Evolutionary conservation across 176 grass and related monocot genomes (phyloP).

Genomic region (Pharus latifolius): DNA sequence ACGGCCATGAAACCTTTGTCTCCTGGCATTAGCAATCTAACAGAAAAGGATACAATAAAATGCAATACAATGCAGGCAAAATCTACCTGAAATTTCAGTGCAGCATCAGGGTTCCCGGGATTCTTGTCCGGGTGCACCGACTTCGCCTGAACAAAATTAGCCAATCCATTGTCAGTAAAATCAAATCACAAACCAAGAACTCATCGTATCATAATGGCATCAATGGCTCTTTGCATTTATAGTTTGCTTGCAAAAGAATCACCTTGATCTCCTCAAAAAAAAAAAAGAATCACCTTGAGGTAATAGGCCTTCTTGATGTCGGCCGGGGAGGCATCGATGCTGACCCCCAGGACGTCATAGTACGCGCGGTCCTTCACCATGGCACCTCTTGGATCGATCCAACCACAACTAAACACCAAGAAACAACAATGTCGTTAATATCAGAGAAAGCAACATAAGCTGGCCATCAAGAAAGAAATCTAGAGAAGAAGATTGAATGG

Average conservation of each 20-base stretch:
- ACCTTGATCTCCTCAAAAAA: too few relatives aligned
- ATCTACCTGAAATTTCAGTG: slow-evolving; percentile 59
- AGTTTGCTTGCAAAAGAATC: background rate
- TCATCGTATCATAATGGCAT: background rate
- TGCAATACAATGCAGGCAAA: background rate
- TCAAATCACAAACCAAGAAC: background rate
- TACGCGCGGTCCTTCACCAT: slow-evolving; percentile 69
- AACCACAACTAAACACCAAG: background rate
- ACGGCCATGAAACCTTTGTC: background rate
- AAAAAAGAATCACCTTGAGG: slow-evolving; percentile 58
- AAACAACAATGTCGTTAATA: background rate
- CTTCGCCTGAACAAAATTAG: slow-evolving; percentile 49
- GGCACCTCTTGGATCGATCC: slow-evolving; percentile 11
- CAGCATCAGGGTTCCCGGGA: slow-evolving; percentile 59
- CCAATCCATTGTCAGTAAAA: background rate
- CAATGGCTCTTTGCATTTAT: too few relatives aligned
- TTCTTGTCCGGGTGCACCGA: slow-evolving; percentile 88
- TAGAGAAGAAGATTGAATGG: background rate
- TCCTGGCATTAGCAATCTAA: too few relatives aligned
- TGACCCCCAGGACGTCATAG: slow-evolving; percentile 72
- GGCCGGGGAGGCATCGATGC: slow-evolving; percentile 58
- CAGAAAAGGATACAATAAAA: background rate
- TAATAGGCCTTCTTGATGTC: slow-evolving; percentile 98
- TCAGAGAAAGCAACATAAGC: too few relatives aligned
- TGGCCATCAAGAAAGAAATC: too few relatives aligned